Conservation (phyloP, 805 yeast genomes). For the Zygoascus tannicola region DNA sequence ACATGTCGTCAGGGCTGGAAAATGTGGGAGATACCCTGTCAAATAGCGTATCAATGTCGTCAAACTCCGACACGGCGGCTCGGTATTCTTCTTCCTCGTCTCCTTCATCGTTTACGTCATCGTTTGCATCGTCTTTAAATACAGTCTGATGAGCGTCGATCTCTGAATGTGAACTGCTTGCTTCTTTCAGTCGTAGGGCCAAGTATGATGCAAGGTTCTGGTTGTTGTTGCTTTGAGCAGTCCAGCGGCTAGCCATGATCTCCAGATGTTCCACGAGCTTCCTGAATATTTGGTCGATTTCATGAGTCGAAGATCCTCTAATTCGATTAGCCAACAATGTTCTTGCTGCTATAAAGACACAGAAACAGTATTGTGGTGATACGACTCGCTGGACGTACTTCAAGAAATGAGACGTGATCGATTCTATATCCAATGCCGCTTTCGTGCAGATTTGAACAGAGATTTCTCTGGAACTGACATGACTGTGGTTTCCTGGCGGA, state of each 20-base stretch:
- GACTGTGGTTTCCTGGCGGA: slow-evolving; percentile 5
- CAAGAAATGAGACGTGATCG: slow-evolving; percentile 12
- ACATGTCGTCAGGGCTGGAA: too few relatives aligned
- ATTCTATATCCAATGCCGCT: slow-evolving; percentile 11
- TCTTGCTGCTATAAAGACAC: slow-evolving; percentile 14
- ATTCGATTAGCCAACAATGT: slow-evolving; percentile 9
- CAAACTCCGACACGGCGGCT: too few relatives aligned
- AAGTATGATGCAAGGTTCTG: slow-evolving; percentile 12
- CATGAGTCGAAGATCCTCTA: background rate
- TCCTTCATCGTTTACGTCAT: too few relatives aligned
- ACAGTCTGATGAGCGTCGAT: slow-evolving; percentile 7
- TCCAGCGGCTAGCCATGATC: slow-evolving; percentile 13
- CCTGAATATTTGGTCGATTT: slow-evolving; percentile 2
- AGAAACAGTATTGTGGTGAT: slow-evolving; percentile 13
- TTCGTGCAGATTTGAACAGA: slow-evolving; percentile 12
- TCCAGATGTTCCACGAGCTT: slow-evolving; percentile 7
- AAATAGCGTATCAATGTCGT: too few relatives aligned
- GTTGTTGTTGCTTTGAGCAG: slow-evolving; percentile 3
- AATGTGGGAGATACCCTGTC: too few relatives aligned
- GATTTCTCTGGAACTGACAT: background rate
- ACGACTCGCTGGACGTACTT: slow-evolving; percentile 6
- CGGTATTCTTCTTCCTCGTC: too few relatives aligned
- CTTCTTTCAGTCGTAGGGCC: slow-evolving; percentile 10
- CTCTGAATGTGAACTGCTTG: slow-evolving; percentile 6
- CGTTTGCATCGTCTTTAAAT: slow-evolving; percentile 4